Evolutionary conservation across 306 rosid genomes (phyloP).

Genomic region (Cyamopsis tetragonoloba): DNA sequence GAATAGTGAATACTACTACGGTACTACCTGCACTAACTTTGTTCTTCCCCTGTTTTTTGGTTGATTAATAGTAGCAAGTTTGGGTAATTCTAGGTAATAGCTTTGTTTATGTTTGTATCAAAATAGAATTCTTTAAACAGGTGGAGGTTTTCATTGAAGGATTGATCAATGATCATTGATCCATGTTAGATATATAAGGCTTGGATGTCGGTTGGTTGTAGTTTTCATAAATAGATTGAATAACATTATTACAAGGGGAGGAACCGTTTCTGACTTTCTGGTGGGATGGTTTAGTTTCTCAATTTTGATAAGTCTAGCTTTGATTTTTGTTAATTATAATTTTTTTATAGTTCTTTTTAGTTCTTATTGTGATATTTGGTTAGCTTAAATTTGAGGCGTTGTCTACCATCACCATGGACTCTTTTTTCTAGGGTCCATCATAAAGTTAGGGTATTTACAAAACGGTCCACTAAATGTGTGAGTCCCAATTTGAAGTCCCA

Average conservation of each 20-base stretch:
- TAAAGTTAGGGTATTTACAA: too few species aligned
- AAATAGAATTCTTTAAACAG: neutral
- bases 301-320: neutral
- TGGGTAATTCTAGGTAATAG: neutral
- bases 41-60: conserved; percentile 7
- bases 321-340: neutral
- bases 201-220: neutral
- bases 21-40: neutral
- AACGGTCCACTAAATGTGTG: too few species aligned
- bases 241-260: neutral
- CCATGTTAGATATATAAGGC: neutral
- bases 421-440: too few species aligned
- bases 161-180: neutral
- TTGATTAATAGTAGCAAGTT: neutral
- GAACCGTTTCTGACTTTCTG: neutral
- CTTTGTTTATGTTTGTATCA: conserved; percentile 4
- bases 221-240: neutral
- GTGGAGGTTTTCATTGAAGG: neutral
- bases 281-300: neutral
- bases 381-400: too few species aligned
- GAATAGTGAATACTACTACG: neutral
- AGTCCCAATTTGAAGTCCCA: too few species aligned
- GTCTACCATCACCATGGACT: too few species aligned
- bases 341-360: neutral
- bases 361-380: conserved; percentile 3